Evolutionary conservation across 805 yeast genomes (phyloP).

Genomic region (Candida germanica): DNA sequence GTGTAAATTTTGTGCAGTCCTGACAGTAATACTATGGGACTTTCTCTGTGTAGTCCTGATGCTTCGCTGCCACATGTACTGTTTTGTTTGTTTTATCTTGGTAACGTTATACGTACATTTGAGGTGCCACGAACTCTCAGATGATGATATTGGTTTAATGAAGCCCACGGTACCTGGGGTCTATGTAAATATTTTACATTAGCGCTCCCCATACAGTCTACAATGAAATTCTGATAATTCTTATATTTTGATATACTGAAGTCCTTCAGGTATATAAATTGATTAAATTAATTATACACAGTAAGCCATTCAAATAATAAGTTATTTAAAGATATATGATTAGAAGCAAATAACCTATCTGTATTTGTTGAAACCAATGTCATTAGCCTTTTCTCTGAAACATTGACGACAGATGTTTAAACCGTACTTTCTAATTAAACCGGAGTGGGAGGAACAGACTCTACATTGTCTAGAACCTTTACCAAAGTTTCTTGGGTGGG

Average conservation of each 20-base stretch:
- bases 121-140: too few species aligned
- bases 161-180: too few species aligned
- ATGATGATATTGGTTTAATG: too few species aligned
- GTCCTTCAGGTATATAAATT: slow-evolving; percentile 2
- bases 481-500: slow-evolving; percentile 99
- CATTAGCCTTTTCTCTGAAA: slow-evolving; percentile 99
- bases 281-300: slow-evolving; percentile 15
- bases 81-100: too few species aligned
- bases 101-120: too few species aligned
- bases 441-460: slow-evolving; percentile 97
- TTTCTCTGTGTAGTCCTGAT: too few species aligned
- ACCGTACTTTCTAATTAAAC: slow-evolving; percentile 99
- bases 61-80: too few species aligned
- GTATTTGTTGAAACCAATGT: slow-evolving; percentile 98
- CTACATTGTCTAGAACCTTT: slow-evolving; percentile 99
- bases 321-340: slow-evolving; percentile 10
- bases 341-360: slow-evolving; percentile 55
- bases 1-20: too few species aligned
- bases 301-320: slow-evolving; percentile 12
- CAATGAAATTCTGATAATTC: background rate
- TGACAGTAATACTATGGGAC: too few species aligned
- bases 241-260: slow-evolving; percentile 4
- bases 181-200: too few species aligned
- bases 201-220: too few species aligned
- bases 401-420: slow-evolving; percentile 99